Conservation (phyloP, 2,329 filamentous ascomycete genomes). For the Leptographium procerum region DNA sequence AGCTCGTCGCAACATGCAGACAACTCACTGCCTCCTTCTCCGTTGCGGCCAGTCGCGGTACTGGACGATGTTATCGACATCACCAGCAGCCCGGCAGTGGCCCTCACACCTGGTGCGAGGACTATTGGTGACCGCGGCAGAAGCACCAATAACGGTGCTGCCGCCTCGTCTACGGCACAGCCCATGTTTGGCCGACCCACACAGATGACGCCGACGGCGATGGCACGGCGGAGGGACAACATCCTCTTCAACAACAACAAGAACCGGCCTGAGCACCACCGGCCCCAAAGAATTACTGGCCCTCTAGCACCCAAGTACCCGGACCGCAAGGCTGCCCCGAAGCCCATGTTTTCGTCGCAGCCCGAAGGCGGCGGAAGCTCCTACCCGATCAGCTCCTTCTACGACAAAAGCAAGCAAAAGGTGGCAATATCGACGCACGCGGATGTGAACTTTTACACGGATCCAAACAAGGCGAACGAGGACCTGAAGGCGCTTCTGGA, state of each 20-base stretch:
- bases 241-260: conserved; percentile 38
- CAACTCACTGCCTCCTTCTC: conserved; percentile 13
- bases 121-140: background rate
- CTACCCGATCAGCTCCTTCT: conserved; percentile 14
- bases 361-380: conserved; percentile 10
- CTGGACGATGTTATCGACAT: conserved; percentile 21
- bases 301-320: conserved; percentile 35
- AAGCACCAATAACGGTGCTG: background rate
- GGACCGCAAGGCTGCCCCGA: conserved; percentile 33
- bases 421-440: conserved; percentile 1
- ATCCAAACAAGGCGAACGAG: conserved; percentile 58
- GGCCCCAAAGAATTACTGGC: conserved; percentile 34
- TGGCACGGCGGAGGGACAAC: conserved; percentile 43
- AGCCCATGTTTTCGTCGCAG: conserved; percentile 30
- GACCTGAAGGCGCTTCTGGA: conserved; percentile 76
- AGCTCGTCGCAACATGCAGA: conserved; percentile 15
- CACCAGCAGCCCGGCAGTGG: conserved; percentile 16
- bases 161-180: conserved; percentile 10
- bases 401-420: conserved; percentile 6
- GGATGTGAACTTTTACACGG: conserved; percentile 42
- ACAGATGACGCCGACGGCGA: conserved; percentile 27
- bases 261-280: conserved; percentile 46
- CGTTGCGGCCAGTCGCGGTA: conserved; percentile 25
- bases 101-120: background rate
- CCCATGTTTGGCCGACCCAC: conserved; percentile 21